Conservation (phyloP, 352 stramenopile genomes). For the Phytophthora capsici region DNA sequence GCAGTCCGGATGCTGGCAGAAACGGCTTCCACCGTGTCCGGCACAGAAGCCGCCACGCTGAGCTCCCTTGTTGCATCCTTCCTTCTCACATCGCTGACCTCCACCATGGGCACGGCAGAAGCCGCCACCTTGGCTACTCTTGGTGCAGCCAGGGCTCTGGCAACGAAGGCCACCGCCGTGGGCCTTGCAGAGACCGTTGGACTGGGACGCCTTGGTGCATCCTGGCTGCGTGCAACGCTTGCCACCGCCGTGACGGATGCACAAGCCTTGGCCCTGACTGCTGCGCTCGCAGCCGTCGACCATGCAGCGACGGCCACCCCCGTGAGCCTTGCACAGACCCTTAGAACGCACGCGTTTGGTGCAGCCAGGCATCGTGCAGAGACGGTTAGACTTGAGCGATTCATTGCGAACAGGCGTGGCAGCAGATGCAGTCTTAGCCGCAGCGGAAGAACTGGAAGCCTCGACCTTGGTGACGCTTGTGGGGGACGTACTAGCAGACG, state of each 20-base stretch:
- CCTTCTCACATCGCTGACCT: conserved; percentile 82
- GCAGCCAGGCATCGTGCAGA: conserved; percentile 85
- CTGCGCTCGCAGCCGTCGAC: conserved; percentile 83
- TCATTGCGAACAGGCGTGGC: conserved; percentile 47
- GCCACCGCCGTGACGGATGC: conserved; percentile 85
- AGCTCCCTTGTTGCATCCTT: conserved; percentile 85
- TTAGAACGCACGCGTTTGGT: conserved; percentile 88
- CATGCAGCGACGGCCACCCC: conserved; percentile 79
- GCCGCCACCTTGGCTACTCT: conserved; percentile 83
- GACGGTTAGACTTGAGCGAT: conserved; percentile 77
- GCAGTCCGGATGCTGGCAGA: conserved; percentile 87
- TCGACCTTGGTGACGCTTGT: conserved; percentile 33
- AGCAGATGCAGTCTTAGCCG: conserved; percentile 12
- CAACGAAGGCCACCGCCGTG: conserved; percentile 86
- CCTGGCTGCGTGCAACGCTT: conserved; percentile 80
- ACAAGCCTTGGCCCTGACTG: conserved; percentile 82
- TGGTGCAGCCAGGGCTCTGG: conserved; percentile 75
- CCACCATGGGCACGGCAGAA: conserved; percentile 87
- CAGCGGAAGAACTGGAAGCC: not conserved
- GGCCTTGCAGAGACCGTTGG: conserved; percentile 85
- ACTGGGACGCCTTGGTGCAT: conserved; percentile 85
- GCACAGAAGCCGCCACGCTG: conserved; percentile 84
- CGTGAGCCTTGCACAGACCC: conserved; percentile 86
- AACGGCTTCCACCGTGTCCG: conserved; percentile 79
- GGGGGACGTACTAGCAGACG: conserved; percentile 25